Base-by-base conservation (phyloP, 495 filamentous ascomycete genomes). In the Hypoxylon perforatum region DNA sequence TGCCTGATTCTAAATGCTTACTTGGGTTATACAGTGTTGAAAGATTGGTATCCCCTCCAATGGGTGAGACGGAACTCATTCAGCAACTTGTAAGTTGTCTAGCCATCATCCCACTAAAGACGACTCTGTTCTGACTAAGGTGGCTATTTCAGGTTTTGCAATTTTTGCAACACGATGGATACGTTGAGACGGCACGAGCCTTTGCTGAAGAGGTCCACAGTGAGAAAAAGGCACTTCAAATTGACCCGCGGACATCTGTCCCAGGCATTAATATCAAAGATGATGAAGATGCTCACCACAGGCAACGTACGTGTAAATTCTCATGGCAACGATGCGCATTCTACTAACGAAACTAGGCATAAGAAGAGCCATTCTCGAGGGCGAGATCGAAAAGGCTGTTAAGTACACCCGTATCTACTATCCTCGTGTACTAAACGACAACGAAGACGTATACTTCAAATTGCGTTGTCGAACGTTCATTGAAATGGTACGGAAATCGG, bases 121-220 rank as follows among this genome's bases (percentile, higher is more conserved):
- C 9, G 14, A 10, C 8, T 18, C 42, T 0, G 21, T 14, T 42
- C 30, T 49, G 30, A 46, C 63, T 75, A 14, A 78, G 51, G 28
- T 19, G 22, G 25, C 3, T 11, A 35, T 30, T 15, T 50, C 76
- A 94, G 61, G 89, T 96, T 15, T 84, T 92, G 10, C 94, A 97
- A 76, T 97, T 94, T 68, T 82, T 99, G 6, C 91, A 92, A 36
- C 95, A 97, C 70, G 96, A 98, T 73, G 96, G 95, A 56, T 98
- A 97, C 65, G 88, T 97, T n/a, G 94, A 97, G 59, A 96, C 95
- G 6, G 93, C 94, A 14, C 86, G 88, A 62, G 92, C 91, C 0
- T 98, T 99, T 77, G 88, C 91, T 6, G 85, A 90, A 71, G 96
- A 98, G 73, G 88, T 96, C 4, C 87, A 87, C 35, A 80, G 81